These are phyloP conservation scores for Fusarium sp. DNA, from an alignment of 2,329 filamentous ascomycete species.

Conservation along the genomic window DNA sequence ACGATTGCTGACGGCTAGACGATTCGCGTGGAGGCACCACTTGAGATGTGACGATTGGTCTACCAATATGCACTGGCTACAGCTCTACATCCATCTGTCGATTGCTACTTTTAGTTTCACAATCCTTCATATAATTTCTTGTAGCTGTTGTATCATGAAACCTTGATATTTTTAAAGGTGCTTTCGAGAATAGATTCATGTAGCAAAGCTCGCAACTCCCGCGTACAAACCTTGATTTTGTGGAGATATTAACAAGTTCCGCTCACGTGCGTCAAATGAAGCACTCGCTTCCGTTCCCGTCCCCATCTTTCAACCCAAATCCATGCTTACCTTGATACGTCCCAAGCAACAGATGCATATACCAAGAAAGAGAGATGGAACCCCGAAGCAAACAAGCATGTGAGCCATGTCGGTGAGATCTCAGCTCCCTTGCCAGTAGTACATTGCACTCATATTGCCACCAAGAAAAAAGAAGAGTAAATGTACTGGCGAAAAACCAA, in stretches of 20 bases:
- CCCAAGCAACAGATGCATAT: background rate
- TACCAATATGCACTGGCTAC: background rate
- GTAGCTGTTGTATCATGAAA: too few relatives aligned
- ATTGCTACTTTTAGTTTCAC: too few relatives aligned
- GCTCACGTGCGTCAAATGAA: constrained; percentile 2
- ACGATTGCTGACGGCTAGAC: background rate
- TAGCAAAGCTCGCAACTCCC: too few relatives aligned
- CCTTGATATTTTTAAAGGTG: too few relatives aligned
- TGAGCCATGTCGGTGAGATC: constrained; percentile 16
- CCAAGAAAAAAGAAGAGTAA: constrained; percentile 19
- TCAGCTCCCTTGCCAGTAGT: accelerated
- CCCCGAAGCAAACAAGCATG: constrained; percentile 24
- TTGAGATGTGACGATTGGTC: background rate
- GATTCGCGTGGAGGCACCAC: background rate
- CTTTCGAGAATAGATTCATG: too few relatives aligned
- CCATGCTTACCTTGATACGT: background rate
- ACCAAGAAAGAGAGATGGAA: background rate
- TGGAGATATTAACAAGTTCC: background rate
- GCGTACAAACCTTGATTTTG: background rate
- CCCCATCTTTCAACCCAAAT: background rate
- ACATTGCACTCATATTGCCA: accelerated
- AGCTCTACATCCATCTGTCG: too few relatives aligned
- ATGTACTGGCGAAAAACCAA: constrained; percentile 12
- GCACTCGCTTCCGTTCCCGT: constrained; percentile 4
- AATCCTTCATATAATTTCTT: too few relatives aligned